A percentile compares a stretch with the other conserved stretches of the same genome.
Conservation (phyloP, 2,329 filamentous ascomycete genomes). For the Penicillium sp. region DNA sequence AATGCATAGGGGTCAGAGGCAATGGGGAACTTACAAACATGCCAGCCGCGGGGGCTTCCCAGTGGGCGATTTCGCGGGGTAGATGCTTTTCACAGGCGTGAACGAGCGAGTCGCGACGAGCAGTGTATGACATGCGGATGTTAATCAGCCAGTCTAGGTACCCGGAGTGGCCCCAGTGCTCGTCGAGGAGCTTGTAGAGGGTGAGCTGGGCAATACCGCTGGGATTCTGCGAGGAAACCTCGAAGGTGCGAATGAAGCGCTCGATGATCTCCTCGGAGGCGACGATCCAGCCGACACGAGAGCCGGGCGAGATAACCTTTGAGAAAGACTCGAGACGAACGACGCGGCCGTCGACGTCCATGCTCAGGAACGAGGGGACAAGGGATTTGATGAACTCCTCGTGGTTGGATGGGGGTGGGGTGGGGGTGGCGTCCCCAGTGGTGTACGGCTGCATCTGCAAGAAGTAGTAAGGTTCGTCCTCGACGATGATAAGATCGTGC, state of each 20-base stretch:
- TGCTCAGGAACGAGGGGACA: conserved; percentile 69
- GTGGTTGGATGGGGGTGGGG: conserved; percentile 58
- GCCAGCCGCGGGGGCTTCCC: conserved; percentile 75
- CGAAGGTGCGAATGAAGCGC: conserved; percentile 74
- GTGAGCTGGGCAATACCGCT: conserved; percentile 79
- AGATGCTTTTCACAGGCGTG: conserved; percentile 74
- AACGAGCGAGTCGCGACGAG: conserved; percentile 70
- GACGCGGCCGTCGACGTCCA: conserved; percentile 84
- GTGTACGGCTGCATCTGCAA: conserved; percentile 76
- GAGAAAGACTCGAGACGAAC: conserved; percentile 90
- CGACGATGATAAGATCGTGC: conserved; percentile 81
- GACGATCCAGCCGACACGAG: conserved; percentile 83
- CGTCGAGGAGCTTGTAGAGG: conserved; percentile 84
- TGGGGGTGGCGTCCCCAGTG: conserved; percentile 49
- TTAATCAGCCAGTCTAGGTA: conserved; percentile 88
- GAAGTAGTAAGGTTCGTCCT: conserved; percentile 95
- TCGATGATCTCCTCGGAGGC: conserved; percentile 80
- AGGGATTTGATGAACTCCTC: conserved; percentile 71
- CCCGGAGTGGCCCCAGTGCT: conserved; percentile 87
- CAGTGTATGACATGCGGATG: conserved; percentile 75
- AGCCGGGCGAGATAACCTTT: conserved; percentile 81
- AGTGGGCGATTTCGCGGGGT: conserved; percentile 69
- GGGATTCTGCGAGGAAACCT: conserved; percentile 80
- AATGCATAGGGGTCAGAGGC: background rate
- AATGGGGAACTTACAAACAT: conserved; percentile 74